Evolutionary conservation across 352 stramenopile genomes (phyloP).

Genomic region (Plasmopara halstedii): DNA sequence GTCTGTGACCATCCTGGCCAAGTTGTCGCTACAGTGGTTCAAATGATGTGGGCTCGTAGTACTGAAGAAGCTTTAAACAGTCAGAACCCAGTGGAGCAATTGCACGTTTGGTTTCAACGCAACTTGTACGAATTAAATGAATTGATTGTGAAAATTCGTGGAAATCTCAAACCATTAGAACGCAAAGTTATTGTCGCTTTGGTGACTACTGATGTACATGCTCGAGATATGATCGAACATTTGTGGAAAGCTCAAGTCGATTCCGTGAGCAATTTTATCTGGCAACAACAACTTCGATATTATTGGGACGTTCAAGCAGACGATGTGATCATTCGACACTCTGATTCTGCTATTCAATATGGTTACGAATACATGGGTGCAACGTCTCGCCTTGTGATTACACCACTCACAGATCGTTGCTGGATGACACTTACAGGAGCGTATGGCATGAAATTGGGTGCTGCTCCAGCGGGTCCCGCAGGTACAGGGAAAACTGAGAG

Average conservation of each 20-base stretch:
- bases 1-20: slow-evolving; percentile 88
- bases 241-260: slow-evolving; percentile 63
- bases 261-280: slow-evolving; percentile 87
- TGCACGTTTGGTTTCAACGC: slow-evolving; percentile 64
- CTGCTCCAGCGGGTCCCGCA: slow-evolving; percentile 88
- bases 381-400: slow-evolving; percentile 84
- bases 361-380: slow-evolving; percentile 94
- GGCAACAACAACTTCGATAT: slow-evolving; percentile 92
- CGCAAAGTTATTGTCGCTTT: slow-evolving; percentile 91
- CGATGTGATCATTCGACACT: slow-evolving; percentile 87
- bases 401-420: slow-evolving; percentile 89
- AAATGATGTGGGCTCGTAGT: slow-evolving; percentile 90
- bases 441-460: slow-evolving; percentile 90
- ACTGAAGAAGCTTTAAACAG: slow-evolving; percentile 78
- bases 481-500: slow-evolving; percentile 96
- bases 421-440: slow-evolving; percentile 95
- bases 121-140: slow-evolving; percentile 84
- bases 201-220: slow-evolving; percentile 90
- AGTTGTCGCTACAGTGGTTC: slow-evolving; percentile 88
- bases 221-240: slow-evolving; percentile 81
- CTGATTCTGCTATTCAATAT: slow-evolving; percentile 84
- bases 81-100: slow-evolving; percentile 30
- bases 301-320: slow-evolving; percentile 89
- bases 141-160: slow-evolving; percentile 89
- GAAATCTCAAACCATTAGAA: slow-evolving; percentile 81